Conservation (phyloP, 371 early-diverging fungal genomes). For the Rhizopus stolonifer region DNA sequence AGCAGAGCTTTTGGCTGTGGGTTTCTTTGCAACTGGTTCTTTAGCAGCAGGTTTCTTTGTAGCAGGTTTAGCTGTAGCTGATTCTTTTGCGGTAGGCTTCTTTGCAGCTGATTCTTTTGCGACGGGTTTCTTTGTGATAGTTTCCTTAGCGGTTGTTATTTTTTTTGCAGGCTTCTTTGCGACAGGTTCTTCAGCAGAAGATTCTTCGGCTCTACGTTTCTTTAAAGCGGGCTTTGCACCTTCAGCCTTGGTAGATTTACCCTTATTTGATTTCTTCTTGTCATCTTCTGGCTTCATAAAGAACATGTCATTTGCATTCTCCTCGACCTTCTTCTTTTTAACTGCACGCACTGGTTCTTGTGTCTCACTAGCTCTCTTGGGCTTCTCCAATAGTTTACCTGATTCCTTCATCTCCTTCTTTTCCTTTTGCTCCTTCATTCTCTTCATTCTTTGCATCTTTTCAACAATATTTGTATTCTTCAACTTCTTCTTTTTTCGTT, state of each 20-base stretch:
- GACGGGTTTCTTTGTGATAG: background rate
- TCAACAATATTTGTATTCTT: constrained; percentile 38
- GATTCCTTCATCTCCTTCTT: constrained; percentile 29
- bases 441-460: constrained; percentile 42
- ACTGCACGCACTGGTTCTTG: constrained; percentile 6
- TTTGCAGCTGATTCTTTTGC: constrained; percentile 15
- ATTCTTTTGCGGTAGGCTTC: too few relatives aligned
- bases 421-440: constrained; percentile 29
- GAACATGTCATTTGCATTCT: constrained; percentile 11
- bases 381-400: constrained; percentile 12
- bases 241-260: background rate
- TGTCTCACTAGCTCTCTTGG: constrained; percentile 2
- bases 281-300: constrained; percentile 15
- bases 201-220: background rate
- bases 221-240: constrained; percentile 6
- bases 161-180: background rate
- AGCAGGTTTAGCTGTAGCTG: background rate
- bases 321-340: constrained; percentile 15
- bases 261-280: constrained; percentile 8
- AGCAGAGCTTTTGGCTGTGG: background rate
- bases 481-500: constrained; percentile 61
- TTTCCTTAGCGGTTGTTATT: background rate
- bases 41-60: background rate
- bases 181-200: background rate
- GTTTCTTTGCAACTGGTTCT: background rate